phyloP scores from a whole-genome alignment of 352 stramenopile genomes.

The Pythium sukuiense region DNA sequence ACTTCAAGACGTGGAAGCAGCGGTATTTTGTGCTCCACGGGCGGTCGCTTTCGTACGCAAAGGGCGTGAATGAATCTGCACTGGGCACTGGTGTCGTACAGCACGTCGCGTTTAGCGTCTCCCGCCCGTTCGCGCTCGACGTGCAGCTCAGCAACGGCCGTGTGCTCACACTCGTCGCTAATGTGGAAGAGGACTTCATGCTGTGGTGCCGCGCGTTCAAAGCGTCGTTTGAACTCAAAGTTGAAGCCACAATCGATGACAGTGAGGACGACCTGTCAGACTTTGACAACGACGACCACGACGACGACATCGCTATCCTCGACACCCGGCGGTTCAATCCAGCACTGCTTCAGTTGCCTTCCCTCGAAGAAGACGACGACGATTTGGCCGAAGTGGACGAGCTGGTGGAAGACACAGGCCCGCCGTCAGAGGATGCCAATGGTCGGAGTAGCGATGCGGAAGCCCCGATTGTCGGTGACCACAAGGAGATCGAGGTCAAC shows the following conservation, averaged over 20 bases:
- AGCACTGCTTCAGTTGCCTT: neutral
- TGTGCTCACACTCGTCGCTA: conserved; percentile 57
- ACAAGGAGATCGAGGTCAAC: conserved; percentile 11
- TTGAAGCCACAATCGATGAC: conserved; percentile 23
- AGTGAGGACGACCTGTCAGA: conserved; percentile 35
- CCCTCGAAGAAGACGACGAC: conserved; percentile 18
- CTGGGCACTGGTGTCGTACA: conserved; percentile 58
- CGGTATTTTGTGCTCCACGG: conserved; percentile 68
- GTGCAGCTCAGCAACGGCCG: conserved; percentile 64
- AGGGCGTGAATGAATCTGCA: conserved; percentile 31
- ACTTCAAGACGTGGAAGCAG: conserved; percentile 79
- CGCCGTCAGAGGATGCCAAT: neutral
- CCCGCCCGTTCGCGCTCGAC: conserved; percentile 67
- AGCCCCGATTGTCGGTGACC: neutral
- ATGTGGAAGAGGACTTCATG: conserved; percentile 54
- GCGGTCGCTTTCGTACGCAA: conserved; percentile 55
- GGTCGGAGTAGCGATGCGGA: conserved; percentile 3
- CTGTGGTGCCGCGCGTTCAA: conserved; percentile 64
- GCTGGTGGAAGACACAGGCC: neutral
- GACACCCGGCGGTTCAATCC: neutral
- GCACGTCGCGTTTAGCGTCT: conserved; percentile 53
- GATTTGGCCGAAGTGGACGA: conserved; percentile 16
- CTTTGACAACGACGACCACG: conserved; percentile 43
- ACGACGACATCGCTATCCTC: conserved; percentile 19
- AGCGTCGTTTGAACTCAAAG: conserved; percentile 35